A percentile compares a stretch with the other conserved stretches of the same genome.
These are phyloP conservation scores for Sugiyamaella novakii DNA, from an alignment of 1,139 yeast species.

Conservation along the genomic window DNA sequence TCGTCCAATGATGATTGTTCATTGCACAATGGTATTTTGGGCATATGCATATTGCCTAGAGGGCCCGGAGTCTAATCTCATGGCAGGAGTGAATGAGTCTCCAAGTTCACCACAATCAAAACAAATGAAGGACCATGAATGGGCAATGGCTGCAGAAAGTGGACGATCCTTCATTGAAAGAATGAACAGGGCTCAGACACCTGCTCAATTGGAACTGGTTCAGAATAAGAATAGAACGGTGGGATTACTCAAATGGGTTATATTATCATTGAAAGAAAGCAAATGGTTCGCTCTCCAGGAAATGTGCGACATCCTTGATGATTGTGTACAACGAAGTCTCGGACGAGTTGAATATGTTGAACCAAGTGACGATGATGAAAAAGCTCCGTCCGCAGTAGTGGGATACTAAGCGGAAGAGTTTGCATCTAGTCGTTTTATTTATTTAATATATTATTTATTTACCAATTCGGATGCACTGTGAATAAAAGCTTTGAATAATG, in stretches of 20 bases:
- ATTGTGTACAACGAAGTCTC: constrained; percentile 33
- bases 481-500: too few species aligned
- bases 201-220: constrained; percentile 24
- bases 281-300: constrained; percentile 31
- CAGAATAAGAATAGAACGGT: constrained; percentile 25
- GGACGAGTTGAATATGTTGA: constrained; percentile 29
- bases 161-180: constrained; percentile 25
- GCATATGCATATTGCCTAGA: constrained; percentile 52
- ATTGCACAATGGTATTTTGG: constrained; percentile 57
- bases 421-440: background rate
- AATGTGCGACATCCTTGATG: constrained; percentile 27
- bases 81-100: constrained; percentile 16
- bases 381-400: constrained; percentile 5
- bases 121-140: constrained; percentile 22
- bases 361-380: constrained; percentile 13
- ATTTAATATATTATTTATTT: constrained; percentile 4
- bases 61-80: constrained; percentile 56
- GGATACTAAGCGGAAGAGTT: too few species aligned
- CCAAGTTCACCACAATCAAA: constrained; percentile 8
- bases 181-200: constrained; percentile 9
- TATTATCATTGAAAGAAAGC: constrained; percentile 25
- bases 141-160: constrained; percentile 27
- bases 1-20: constrained; percentile 55
- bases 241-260: constrained; percentile 29
- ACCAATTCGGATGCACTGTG: background rate